phyloP scores from a whole-genome alignment of 306 rosid genomes.

The Carpinus viminea region DNA sequence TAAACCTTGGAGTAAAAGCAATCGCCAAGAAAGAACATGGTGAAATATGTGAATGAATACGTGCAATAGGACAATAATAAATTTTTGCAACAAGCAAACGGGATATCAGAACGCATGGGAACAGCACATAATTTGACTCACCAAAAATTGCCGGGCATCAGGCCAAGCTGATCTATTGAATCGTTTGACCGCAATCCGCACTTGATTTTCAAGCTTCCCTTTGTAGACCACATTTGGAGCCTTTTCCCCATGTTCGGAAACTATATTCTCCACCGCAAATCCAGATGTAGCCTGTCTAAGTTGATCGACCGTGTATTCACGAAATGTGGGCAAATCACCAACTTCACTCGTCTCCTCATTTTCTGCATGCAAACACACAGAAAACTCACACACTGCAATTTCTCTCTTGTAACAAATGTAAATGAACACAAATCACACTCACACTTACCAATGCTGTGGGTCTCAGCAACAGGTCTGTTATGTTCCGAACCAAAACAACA shows the following conservation, averaged over 20 bases:
- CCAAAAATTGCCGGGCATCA: constrained; percentile 86
- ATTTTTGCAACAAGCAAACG: neutral
- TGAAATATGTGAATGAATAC: constrained; percentile 15
- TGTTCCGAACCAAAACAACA: constrained; percentile 58
- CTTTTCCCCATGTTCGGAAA: constrained; percentile 97
- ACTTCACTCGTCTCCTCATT: constrained; percentile 58
- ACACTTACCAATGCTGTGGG: constrained; percentile 52
- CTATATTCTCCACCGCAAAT: constrained; percentile 84
- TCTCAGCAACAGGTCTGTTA: constrained; percentile 49
- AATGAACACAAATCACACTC: constrained; percentile 18
- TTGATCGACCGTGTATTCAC: constrained; percentile 72
- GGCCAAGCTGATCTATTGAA: constrained; percentile 99
- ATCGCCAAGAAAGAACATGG: constrained; percentile 4
- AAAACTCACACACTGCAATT: constrained; percentile 26
- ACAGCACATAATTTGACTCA: constrained; percentile 24
- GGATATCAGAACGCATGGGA: constrained; percentile 1
- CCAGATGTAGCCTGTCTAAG: constrained; percentile 87
- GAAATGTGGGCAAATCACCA: constrained; percentile 59
- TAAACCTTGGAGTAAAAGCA: neutral
- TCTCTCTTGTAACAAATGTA: constrained; percentile 16
- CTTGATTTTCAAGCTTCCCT: constrained; percentile 86
- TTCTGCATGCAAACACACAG: constrained; percentile 44
- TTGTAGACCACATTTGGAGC: constrained; percentile 96
- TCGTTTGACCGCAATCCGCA: constrained; percentile 86
- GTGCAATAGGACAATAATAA: constrained; percentile 7